Base-by-base conservation (phyloP, 1,284 basidiomycete species). In the Inonotus obliquus region DNA sequence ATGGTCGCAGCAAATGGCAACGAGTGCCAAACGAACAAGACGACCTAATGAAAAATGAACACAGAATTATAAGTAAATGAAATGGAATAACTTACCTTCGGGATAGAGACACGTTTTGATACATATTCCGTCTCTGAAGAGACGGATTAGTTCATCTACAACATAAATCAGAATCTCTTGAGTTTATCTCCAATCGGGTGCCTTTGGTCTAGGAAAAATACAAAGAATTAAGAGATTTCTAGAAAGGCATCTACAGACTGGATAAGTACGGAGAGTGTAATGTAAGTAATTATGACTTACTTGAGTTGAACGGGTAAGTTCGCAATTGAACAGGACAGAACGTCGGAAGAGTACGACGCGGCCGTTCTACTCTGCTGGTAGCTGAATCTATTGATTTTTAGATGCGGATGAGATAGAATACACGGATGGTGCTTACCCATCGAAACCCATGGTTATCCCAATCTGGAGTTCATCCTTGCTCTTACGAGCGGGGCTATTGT, bases 171-270 rank as follows among this genome's bases (percentile, higher is more conserved):
- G 44, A 23, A 60, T 51, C 1, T 63, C 25, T 37, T 65, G 61
- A 14, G 62, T 38, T 47, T 65, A 37, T n/a, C 63, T 35, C 13
- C 29, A 19, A 19, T 49, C 58, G 1, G 59, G 59, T 32, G 64
- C 65, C 11, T 54, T 47, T 2, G 65, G 64, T n/a, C 65, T 63
- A n/a, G 65, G 63, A 1, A 59, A 60, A 1, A 65, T 58, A 10
- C n/a, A 23, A 14, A 49, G 7, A 1, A 65, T 19, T 1, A 59
- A 21, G 4, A 65, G 49, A 51, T 66, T 65, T 1, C 53, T 13
- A 1, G 54, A 25, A 9, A 41, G 57, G 51, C 57, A 65, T 23
- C 63, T 60, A 41, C 29, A 53, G 17, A 54, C 6, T 10, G 10
- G 19, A 7, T 45, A 11, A 45, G 44, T 21, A 19, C 5, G n/a